Evolutionary conservation across 2,329 filamentous ascomycete genomes (phyloP).

Genomic region (Fusarium paranaense): DNA sequence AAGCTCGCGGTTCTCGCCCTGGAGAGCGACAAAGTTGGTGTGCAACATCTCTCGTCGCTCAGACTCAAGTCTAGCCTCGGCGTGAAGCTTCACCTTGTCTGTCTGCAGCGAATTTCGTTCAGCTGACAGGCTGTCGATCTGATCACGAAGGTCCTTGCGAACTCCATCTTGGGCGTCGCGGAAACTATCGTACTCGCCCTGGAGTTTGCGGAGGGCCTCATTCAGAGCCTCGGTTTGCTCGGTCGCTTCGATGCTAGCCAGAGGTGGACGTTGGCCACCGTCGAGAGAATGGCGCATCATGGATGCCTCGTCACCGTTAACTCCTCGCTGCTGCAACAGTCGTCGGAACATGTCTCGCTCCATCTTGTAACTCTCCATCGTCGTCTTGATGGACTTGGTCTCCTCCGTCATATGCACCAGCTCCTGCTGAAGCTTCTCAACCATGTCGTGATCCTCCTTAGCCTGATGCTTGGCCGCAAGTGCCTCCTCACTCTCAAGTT

Average conservation of each 20-base stretch:
- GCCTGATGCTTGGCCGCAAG: slow-evolving; percentile 73
- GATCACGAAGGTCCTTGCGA: slow-evolving; percentile 83
- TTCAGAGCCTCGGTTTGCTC: slow-evolving; percentile 73
- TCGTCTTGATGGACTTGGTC: slow-evolving; percentile 81
- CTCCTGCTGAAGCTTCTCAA: slow-evolving; percentile 78
- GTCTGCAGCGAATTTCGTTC: slow-evolving; percentile 87
- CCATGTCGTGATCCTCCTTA: slow-evolving; percentile 74
- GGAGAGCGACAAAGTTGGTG: slow-evolving; percentile 84
- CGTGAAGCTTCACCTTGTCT: slow-evolving; percentile 82
- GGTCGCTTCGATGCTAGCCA: slow-evolving; percentile 68
- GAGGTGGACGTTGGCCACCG: slow-evolving; percentile 63
- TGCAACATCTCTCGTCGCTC: slow-evolving; percentile 92
- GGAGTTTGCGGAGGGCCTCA: slow-evolving; percentile 85
- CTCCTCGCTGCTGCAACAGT: slow-evolving; percentile 81
- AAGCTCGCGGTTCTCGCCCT: slow-evolving; percentile 86
- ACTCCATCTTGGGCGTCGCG: slow-evolving; percentile 87
- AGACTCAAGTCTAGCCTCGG: slow-evolving; percentile 82
- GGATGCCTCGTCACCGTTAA: slow-evolving; percentile 72
- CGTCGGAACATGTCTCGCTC: slow-evolving; percentile 98
- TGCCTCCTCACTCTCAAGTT: slow-evolving; percentile 92
- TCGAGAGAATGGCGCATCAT: slow-evolving; percentile 79
- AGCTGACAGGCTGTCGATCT: slow-evolving; percentile 82
- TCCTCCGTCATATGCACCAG: slow-evolving; percentile 85
- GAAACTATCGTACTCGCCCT: slow-evolving; percentile 90
- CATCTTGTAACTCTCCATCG: slow-evolving; percentile 92